phyloP scores from a whole-genome alignment of 2,329 filamentous ascomycete species.

The Drechslerella coelobrocha region DNA sequence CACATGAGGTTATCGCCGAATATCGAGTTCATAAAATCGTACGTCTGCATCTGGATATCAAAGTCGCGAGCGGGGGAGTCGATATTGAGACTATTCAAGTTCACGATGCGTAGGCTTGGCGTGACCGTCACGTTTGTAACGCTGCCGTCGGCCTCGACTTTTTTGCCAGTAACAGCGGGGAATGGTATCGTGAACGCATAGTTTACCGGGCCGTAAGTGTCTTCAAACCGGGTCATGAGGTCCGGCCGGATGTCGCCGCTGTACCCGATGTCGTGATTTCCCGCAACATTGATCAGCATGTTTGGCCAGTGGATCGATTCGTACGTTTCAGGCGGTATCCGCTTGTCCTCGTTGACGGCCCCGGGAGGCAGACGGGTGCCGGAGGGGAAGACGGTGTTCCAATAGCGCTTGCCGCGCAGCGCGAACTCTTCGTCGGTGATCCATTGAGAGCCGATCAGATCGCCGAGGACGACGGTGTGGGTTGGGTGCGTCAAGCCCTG shows the following conservation, averaged over 20 bases:
- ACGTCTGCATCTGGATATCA: slow-evolving; percentile 76
- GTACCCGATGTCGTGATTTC: slow-evolving; percentile 97
- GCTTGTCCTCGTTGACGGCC: slow-evolving; percentile 53
- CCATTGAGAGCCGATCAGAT: slow-evolving; percentile 95
- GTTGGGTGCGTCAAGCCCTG: slow-evolving; percentile 85
- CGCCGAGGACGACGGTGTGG: slow-evolving; percentile 86
- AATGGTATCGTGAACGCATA: slow-evolving; percentile 82
- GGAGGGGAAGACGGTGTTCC: slow-evolving; percentile 78
- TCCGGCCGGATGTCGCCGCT: slow-evolving; percentile 84
- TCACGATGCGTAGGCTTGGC: slow-evolving; percentile 76
- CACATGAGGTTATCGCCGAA: slow-evolving; percentile 52
- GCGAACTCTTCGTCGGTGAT: slow-evolving; percentile 84
- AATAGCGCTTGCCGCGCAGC: slow-evolving; percentile 74
- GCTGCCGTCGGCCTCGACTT: not conserved
- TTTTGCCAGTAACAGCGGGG: slow-evolving; percentile 61
- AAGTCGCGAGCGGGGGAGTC: slow-evolving; percentile 77
- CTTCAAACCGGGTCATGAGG: slow-evolving; percentile 80
- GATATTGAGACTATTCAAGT: slow-evolving; percentile 92
- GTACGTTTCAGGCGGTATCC: slow-evolving; percentile 52
- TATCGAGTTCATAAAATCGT: slow-evolving; percentile 72
- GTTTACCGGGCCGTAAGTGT: slow-evolving; percentile 82
- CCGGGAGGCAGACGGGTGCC: slow-evolving; percentile 69
- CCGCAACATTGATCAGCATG: slow-evolving; percentile 84
- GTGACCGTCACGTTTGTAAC: slow-evolving; percentile 59
- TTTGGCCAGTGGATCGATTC: slow-evolving; percentile 70